Base-by-base conservation (phyloP, 495 filamentous ascomycete species). In the Thermochaetoides thermophila region DNA sequence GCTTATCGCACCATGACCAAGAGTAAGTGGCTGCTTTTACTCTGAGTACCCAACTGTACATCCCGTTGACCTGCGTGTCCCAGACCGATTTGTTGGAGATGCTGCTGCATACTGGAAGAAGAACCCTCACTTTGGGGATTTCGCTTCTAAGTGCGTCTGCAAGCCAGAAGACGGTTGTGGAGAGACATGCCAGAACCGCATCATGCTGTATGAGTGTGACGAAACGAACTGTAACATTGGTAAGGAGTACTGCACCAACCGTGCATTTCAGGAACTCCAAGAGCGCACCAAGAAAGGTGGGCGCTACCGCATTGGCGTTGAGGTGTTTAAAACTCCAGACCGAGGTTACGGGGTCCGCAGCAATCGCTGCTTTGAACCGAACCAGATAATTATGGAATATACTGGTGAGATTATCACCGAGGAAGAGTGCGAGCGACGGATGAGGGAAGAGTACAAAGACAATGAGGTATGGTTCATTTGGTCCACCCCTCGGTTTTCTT, bases 301-400 rank as follows among this genome's bases (percentile, higher is more conserved):
- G 23, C 81, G 79, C 46, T 97, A 81, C 45, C 78, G 84, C 39
- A 73, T 87, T 29, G 89, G 89, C 21, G 87, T 97, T 16, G 89
- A 97, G 50, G 85, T 95, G 18, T 70, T 89, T 57, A 84, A 93
- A 59, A 96, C 91, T 7, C 41, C 46, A 11, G 84, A 93, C 60
- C 74, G 84, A 31, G 89, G 89, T 17, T 92, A 83, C 53, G 89
- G 89, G 27, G 80, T 97, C 14, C 77, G 89, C 32, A 80, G 77
- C 43, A 92, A 87, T 52, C 77, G 89, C 25, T 77, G 73, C 35
- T 97, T 93, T 46, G 71, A 79, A 24, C 69, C 86, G 0, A 75
- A 85, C 46, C 85, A 96, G 60, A 91, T 97, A 52, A 94, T 97
- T 46, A 83, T 95, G 56, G 89, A 97, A 50, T 97, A 97, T 50